Evolutionary conservation across 192 early-diverging fungal genomes (phyloP).

Genomic region (Gaertneriomyces sp.): DNA sequence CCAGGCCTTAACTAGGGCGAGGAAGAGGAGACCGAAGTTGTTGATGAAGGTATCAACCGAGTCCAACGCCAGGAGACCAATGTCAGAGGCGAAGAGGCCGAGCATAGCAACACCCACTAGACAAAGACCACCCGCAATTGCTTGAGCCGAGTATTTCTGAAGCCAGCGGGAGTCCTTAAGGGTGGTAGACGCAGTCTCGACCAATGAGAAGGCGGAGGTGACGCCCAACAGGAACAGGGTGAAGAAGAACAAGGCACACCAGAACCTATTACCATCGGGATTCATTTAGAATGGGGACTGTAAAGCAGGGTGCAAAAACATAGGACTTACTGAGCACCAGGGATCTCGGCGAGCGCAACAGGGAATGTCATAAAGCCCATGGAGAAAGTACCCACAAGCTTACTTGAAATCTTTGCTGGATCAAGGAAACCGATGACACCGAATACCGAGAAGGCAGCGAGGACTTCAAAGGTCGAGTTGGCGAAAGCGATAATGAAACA

Average conservation of each 20-base stretch:
- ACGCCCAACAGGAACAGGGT: constrained; percentile 5
- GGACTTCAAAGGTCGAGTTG: constrained; percentile 1
- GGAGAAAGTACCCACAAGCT: background rate
- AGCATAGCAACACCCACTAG: background rate
- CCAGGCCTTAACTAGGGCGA: constrained; percentile 6
- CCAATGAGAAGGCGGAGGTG: constrained; percentile 5
- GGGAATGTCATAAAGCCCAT: background rate
- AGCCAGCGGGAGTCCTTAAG: constrained; percentile 5
- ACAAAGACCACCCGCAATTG: background rate
- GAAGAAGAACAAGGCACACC: constrained; percentile 5
- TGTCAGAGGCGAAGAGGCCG: constrained; percentile 6
- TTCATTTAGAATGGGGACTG: no score
- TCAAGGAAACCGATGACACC: constrained; percentile 12
- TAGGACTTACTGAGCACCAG: background rate
- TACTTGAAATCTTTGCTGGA: background rate
- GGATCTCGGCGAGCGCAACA: background rate
- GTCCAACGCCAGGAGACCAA: constrained; percentile 8
- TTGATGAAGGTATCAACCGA: constrained; percentile 11
- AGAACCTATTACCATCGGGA: background rate
- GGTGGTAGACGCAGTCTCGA: constrained; percentile 1
- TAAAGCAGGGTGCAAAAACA: no score
- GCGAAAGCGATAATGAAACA: constrained; percentile 5
- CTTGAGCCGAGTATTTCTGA: background rate
- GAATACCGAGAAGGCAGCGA: background rate
- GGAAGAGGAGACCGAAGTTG: background rate